Percentiles rank a stretch among this genome's conserved stretches.
These are phyloP conservation scores for Arthrobotrys sphaeroides DNA, from an alignment of 2,329 filamentous ascomycete species.

Conservation along the genomic window DNA sequence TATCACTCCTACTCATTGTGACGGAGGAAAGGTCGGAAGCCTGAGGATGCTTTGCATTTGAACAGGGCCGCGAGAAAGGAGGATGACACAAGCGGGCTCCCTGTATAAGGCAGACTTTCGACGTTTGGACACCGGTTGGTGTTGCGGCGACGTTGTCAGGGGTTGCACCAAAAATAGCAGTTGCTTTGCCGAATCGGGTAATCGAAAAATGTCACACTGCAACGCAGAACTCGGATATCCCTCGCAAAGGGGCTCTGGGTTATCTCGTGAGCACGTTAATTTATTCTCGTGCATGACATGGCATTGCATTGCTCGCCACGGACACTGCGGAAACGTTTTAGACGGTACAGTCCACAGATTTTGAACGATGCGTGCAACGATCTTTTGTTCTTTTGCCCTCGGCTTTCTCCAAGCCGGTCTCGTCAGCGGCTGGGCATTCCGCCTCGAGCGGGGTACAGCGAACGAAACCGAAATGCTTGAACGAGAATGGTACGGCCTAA, in stretches of 20 bases:
- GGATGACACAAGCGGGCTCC: constrained; percentile 2
- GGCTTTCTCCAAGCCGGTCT: neutral
- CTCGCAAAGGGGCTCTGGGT: neutral
- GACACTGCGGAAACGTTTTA: too few relatives aligned
- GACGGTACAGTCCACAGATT: too few relatives aligned
- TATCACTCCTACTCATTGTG: constrained; percentile 47
- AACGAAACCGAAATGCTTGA: neutral
- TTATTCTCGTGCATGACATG: neutral
- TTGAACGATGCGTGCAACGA: neutral
- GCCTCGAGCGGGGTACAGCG: neutral
- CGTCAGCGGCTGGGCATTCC: constrained; percentile 7
- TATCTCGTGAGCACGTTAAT: neutral
- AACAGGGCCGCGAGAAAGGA: constrained; percentile 3
- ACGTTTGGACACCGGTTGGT: constrained; percentile 28
- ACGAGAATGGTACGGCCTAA: neutral
- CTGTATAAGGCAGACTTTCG: constrained; percentile 23
- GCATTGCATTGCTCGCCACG: neutral
- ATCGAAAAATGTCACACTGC: constrained; percentile 1
- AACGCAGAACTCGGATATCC: constrained; percentile 2
- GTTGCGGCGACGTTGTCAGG: constrained; percentile 36
- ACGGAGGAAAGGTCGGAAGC: constrained; percentile 13
- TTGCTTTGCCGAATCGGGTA: neutral
- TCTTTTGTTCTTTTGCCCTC: neutral
- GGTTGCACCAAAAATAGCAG: constrained; percentile 38
- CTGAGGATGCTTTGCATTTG: neutral